Evolutionary conservation across 371 early-diverging fungal species (phyloP), one percentile per base, ranked within the genome.

Genomic region (Zancudomyces culisetae): DNA sequence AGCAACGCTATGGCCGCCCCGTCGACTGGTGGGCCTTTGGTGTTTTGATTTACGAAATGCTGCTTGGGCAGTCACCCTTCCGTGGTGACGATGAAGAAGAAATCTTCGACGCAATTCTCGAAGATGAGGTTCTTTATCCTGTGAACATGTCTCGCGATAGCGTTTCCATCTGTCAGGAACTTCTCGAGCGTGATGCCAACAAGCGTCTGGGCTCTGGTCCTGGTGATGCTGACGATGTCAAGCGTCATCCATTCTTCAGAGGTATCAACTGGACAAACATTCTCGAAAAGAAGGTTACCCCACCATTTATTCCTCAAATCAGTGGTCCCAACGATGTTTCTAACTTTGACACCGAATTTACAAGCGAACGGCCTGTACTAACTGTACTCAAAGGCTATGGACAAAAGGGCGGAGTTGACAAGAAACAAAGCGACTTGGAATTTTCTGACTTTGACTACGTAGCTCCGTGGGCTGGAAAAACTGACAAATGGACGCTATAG

Each of bases 11-110:
- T 65, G 87, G 83, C 3, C 79, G 83, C 27, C 82, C 85, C 0
- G 95, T 91, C 0, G 99, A 99, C 70, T 95, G 98, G 91, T 99
- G 99, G 99, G 90, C 98, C 0, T 85, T 96, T 63, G 99, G 98
- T 51, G 95, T 98, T 2, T 67, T 98, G 59, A 78, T 98, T 42
- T 98, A 95, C 64, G 96, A 98, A 72, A 91, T 98, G 93, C 64
- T 93, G 42, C 68, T 90, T 30, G 92, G 93, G 27, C 86, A 74
- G n/a, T 60, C 87, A 10, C 98, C 98, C 39, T 97, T 97, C 78
- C 74, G 75, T 27, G 93, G 94, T 43, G 85, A 87, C 41, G 86
- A 87, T 53, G 95, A 92, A 61, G 89, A 92, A 43, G 90, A 93
- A 63, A 91, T 94, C 49, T 91, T 87, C 64, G 87, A 89, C 53